phyloP scores from a whole-genome alignment of 2,329 filamentous ascomycete genomes.

The Ceratocystiopsis sp. region DNA sequence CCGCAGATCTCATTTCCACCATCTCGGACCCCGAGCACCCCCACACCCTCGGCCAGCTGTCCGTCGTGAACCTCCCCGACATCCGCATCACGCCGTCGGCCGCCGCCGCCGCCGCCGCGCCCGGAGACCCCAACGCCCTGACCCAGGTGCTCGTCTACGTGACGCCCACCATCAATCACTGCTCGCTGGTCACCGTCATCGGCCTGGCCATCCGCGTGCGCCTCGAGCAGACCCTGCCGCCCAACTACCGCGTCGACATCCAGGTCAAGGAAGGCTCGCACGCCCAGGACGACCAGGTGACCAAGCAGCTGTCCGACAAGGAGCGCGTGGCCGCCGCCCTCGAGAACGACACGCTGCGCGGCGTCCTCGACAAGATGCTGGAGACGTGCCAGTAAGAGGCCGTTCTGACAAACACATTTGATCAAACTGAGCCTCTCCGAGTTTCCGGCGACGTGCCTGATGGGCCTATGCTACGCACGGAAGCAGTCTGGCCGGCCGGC shows the following conservation, averaged over 20 bases:
- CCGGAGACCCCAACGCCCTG: constrained; percentile 31
- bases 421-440: too few species aligned
- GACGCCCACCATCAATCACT: constrained; percentile 93
- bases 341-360: constrained; percentile 81
- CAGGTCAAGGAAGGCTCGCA: constrained; percentile 94
- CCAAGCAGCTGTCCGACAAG: constrained; percentile 93
- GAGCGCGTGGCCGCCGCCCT: constrained; percentile 87
- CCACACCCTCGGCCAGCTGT: constrained; percentile 77
- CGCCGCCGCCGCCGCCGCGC: constrained; percentile 23
- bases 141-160: constrained; percentile 72
- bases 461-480: too few species aligned
- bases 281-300: constrained; percentile 84
- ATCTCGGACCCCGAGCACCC: constrained; percentile 97
- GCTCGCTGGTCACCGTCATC: constrained; percentile 89
- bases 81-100: constrained; percentile 61
- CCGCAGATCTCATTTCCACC: constrained; percentile 70
- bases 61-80: constrained; percentile 90
- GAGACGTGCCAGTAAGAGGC: constrained; percentile 51
- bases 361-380: constrained; percentile 85
- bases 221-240: constrained; percentile 76
- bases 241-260: constrained; percentile 83
- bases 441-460: too few species aligned
- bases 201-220: constrained; percentile 83
- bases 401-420: too few species aligned
- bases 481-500: too few species aligned